Conservation (phyloP, 2,329 filamentous ascomycete species). For the Zasmidium angulare region DNA sequence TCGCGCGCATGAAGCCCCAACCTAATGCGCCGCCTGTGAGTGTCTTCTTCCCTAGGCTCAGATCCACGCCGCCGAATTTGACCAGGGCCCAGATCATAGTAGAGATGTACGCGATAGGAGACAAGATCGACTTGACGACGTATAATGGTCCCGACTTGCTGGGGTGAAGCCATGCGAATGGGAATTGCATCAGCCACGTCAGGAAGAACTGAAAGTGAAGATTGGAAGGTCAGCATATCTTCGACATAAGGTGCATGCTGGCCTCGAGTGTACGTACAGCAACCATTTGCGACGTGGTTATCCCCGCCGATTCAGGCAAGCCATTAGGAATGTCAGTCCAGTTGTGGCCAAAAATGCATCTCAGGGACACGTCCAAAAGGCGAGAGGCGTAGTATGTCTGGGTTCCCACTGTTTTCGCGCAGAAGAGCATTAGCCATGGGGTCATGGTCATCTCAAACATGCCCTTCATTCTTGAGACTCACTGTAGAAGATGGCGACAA, state of each 20-base stretch:
- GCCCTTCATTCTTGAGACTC: too few species aligned
- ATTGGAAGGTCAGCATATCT: too few species aligned
- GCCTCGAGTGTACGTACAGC: too few species aligned
- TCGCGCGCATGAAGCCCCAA: conserved; percentile 43
- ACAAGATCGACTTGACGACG: conserved; percentile 20
- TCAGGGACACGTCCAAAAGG: conserved; percentile 38
- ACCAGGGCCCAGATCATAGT: conserved; percentile 86
- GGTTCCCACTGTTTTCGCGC: too few species aligned
- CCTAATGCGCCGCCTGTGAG: conserved; percentile 26
- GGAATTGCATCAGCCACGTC: conserved; percentile 32
- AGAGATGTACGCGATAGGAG: conserved; percentile 64
- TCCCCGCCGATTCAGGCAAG: conserved; percentile 30
- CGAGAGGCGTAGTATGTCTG: conserved; percentile 37
- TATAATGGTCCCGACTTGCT: conserved; percentile 30
- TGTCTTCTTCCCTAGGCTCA: conserved; percentile 16
- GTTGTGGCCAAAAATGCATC: conserved; percentile 40
- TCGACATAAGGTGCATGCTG: too few species aligned
- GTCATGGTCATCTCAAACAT: too few species aligned
- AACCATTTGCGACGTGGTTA: conserved; percentile 36
- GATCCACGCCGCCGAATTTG: conserved; percentile 18
- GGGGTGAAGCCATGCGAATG: conserved; percentile 37
- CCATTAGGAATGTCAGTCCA: conserved; percentile 38
- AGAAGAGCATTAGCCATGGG: too few species aligned
- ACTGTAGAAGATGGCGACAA: conserved; percentile 43
- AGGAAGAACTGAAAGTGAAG: too few species aligned